Base-by-base conservation (phyloP, 768 basidiomycete genomes). In the Suillus sp. region DNA sequence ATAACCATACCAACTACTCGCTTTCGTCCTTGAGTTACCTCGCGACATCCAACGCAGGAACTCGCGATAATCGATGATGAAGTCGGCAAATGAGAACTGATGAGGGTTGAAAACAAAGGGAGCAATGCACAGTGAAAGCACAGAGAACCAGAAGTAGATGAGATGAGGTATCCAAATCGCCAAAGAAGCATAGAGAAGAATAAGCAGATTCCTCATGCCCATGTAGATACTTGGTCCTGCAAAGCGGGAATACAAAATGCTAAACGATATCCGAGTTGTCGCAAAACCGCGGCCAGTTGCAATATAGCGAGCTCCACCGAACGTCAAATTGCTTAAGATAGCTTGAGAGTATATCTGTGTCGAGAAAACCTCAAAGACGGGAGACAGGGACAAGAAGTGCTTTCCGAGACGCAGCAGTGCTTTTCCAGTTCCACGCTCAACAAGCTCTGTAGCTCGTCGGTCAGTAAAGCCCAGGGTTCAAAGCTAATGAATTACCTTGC, bases 31-130 rank as follows among this genome's bases (percentile, higher is more conserved):
- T 54, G 97, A 97, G 78, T 99, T 99, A 62, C 97, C 97, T 62
- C 97, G 87, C 11, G 94, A 97, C 96, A 99, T 99, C 97, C 97
- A 99, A 55, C 97, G 89, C 55, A 99, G 77, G 82, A 96, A 98
- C 74, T 99, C 97, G 62, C 97, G 90, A 76, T 99, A 99, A 78
- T 99, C 97, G 74, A 99, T 95, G 78, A 99, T 91, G 78, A 96
- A 99, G 78, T 99, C 97, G 70, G 93, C 79, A 75, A 90, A 93
- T 11, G 94, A 93, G 85, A 99, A 99, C 77, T 99, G 97, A 77
- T 99, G 96, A n/a, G 97, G 97, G 79, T 99, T 99, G 87, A 99
- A 99, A 64, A 99, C 66, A 88, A 99, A 99, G 0, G 97, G 97
- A 40, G 97, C 95, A 69, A 99, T 85, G 78, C 94, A 96, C 22